phyloP scores from a whole-genome alignment of 345 rosid species.

The Noccaea bulbosa region DNA sequence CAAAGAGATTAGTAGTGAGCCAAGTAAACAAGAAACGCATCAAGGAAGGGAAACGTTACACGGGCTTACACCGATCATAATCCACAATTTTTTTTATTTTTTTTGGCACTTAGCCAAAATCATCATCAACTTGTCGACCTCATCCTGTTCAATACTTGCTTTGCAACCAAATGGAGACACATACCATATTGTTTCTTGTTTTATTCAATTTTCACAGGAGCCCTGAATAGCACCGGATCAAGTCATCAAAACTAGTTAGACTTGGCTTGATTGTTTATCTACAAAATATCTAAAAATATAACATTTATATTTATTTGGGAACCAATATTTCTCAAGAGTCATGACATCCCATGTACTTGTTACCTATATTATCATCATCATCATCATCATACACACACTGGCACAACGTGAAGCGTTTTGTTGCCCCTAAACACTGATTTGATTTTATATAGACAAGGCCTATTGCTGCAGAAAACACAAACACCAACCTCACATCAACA shows the following conservation, averaged over 20 bases:
- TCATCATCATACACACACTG: background rate
- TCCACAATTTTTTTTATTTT: slow-evolving; percentile 13
- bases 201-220: background rate
- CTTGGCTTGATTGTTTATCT: background rate
- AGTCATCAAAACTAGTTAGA: background rate
- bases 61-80: background rate
- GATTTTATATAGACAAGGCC: slow-evolving; percentile 4
- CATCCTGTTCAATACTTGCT: slow-evolving; percentile 15
- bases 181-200: slow-evolving; percentile 6
- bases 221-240: background rate
- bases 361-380: background rate
- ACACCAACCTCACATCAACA: slow-evolving; percentile 1
- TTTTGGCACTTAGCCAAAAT: slow-evolving; percentile 16
- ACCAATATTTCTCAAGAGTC: background rate
- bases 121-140: slow-evolving; percentile 28
- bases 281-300: too few species aligned
- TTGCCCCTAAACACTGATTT: background rate
- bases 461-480: background rate
- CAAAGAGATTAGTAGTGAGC: slow-evolving; percentile 23
- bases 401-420: background rate
- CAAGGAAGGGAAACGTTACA: slow-evolving; percentile 19
- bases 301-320: slow-evolving; percentile 9
- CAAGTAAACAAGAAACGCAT: slow-evolving; percentile 15
- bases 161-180: slow-evolving; percentile 31
- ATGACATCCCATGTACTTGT: slow-evolving; percentile 6